A percentile compares a stretch with the other conserved stretches of the same genome.
These are phyloP conservation scores for Epichloe gansuensis DNA, from an alignment of 2,329 filamentous ascomycete genomes.

Conservation along the genomic window DNA sequence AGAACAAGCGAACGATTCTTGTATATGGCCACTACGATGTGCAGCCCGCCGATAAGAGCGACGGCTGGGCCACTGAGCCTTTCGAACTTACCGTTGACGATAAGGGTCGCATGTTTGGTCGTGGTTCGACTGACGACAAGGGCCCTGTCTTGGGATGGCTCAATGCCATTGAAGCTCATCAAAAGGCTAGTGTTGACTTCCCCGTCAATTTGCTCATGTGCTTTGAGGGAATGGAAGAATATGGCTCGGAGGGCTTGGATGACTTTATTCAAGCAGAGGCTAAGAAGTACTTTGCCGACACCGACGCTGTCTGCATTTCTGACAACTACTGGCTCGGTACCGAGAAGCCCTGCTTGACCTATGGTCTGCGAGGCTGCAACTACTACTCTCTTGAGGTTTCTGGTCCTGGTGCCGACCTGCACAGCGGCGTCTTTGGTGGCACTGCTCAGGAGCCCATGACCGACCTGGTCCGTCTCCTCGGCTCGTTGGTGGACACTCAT, in stretches of 20 bases:
- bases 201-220: conserved; percentile 98
- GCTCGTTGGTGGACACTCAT: conserved; percentile 72
- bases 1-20: conserved; percentile 85
- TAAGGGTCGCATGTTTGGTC: conserved; percentile 90
- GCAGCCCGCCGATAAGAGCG: conserved; percentile 82
- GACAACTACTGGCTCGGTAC: conserved; percentile 99
- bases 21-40: conserved; percentile 99
- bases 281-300: conserved; percentile 88
- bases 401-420: conserved; percentile 84
- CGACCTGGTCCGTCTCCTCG: conserved; percentile 74
- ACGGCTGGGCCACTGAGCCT: conserved; percentile 92
- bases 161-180: conserved; percentile 95
- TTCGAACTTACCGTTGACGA: conserved; percentile 81
- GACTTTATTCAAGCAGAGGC: conserved; percentile 87
- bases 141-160: conserved; percentile 94
- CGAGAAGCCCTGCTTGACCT: conserved; percentile 95
- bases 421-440: conserved; percentile 94
- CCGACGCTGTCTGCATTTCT: conserved; percentile 93
- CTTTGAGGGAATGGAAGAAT: conserved; percentile 99
- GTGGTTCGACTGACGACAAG: conserved; percentile 95
- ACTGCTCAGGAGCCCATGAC: conserved; percentile 98
- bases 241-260: conserved; percentile 90
- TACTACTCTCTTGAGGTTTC: conserved; percentile 92
- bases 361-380: conserved; percentile 92
- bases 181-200: conserved; percentile 87